Percentiles rank a stretch among this genome's conserved stretches.
Conservation (phyloP, 2,329 filamentous ascomycete species). For the Thielaviopsis ethacetica region DNA sequence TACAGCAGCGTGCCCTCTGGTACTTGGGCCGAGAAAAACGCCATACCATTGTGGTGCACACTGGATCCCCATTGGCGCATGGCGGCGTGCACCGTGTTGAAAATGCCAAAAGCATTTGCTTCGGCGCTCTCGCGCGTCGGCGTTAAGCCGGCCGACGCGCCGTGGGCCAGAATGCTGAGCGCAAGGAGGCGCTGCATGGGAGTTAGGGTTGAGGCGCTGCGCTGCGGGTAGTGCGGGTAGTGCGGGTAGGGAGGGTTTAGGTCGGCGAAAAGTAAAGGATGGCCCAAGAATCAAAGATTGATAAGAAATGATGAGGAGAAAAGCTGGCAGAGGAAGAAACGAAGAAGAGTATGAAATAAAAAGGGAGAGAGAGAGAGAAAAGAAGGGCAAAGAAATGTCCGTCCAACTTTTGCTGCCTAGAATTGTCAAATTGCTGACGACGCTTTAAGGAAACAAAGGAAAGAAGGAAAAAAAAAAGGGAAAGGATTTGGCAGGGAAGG, state of each 20-base stretch:
- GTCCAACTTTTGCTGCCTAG: too few relatives aligned
- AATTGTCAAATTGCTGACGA: too few relatives aligned
- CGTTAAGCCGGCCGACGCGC: background rate
- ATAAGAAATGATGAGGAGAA: background rate
- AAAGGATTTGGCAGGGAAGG: too few relatives aligned
- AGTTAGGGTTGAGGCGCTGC: background rate
- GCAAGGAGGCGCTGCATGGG: slow-evolving; percentile 2
- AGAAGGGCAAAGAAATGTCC: too few relatives aligned
- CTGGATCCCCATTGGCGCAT: slow-evolving; percentile 62
- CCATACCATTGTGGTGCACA: slow-evolving; percentile 60
- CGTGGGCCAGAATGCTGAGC: background rate
- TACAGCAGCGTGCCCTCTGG: slow-evolving; percentile 50
- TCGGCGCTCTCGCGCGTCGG: slow-evolving; percentile 23
- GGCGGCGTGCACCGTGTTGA: slow-evolving; percentile 56
- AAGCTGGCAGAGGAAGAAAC: background rate
- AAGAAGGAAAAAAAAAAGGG: too few relatives aligned
- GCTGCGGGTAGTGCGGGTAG: too few relatives aligned
- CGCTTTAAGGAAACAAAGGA: background rate
- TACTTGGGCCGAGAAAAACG: slow-evolving; percentile 49
- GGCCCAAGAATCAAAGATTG: background rate
- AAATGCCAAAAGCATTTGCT: slow-evolving; percentile 46
- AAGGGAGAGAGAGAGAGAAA: background rate
- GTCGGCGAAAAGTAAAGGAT: too few relatives aligned
- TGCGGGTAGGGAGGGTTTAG: too few relatives aligned
- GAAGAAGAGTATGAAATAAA: background rate